Conservation (phyloP, 2,329 filamentous ascomycete species). For the Blastomyces silverae region DNA sequence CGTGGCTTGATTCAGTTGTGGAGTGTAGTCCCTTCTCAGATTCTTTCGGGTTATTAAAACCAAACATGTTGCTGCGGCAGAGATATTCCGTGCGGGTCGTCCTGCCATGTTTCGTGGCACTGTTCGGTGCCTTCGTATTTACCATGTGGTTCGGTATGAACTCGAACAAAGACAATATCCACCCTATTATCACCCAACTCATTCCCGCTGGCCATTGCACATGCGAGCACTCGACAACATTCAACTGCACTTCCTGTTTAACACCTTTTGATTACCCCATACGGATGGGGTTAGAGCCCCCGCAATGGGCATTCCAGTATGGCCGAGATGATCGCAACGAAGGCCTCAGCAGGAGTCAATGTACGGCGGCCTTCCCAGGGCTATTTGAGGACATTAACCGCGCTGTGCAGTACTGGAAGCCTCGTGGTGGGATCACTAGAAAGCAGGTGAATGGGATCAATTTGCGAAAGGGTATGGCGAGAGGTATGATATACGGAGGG, state of each 20-base stretch:
- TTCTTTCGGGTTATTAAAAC: background rate
- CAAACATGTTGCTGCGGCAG: background rate
- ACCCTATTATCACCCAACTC: constrained; percentile 34
- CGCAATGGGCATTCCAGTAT: constrained; percentile 31
- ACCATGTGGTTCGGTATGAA: constrained; percentile 30
- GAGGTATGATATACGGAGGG: constrained; percentile 31
- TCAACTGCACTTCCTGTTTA: constrained; percentile 35
- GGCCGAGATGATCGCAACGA: constrained; percentile 31
- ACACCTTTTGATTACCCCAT: constrained; percentile 14
- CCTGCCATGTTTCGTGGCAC: background rate
- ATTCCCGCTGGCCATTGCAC: constrained; percentile 38
- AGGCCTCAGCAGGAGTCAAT: constrained; percentile 28
- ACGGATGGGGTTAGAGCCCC: constrained; percentile 19
- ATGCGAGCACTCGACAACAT: constrained; percentile 35
- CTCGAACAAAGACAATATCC: constrained; percentile 33
- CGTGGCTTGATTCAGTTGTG: background rate
- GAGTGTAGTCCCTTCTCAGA: background rate
- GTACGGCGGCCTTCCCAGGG: constrained; percentile 32
- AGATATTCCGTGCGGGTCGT: background rate
- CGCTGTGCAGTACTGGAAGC: constrained; percentile 28
- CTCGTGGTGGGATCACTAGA: constrained; percentile 25
- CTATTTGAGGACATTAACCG: constrained; percentile 34
- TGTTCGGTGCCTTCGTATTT: constrained; percentile 5
- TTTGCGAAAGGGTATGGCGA: constrained; percentile 31
- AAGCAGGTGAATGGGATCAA: constrained; percentile 29